Evolutionary conservation across 2,329 filamentous ascomycete species (phyloP), one percentile per base, ranked within the genome.

Genomic region (Apiospora rasikravindrae): DNA sequence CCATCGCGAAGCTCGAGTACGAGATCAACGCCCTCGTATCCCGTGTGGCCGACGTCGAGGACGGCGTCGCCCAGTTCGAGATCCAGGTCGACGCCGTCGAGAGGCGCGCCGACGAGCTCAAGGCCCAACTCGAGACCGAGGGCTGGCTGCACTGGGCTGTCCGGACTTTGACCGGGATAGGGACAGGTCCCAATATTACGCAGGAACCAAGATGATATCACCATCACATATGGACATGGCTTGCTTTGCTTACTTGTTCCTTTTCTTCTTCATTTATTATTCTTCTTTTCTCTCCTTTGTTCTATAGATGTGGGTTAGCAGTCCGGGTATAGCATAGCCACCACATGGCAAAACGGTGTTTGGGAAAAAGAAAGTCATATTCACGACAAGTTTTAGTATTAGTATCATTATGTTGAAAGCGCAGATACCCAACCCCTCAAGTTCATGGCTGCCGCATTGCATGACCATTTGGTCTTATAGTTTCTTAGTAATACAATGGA

Each of bases 1-100:
- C 97, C 51, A 90, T 92, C 2, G 94, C 94, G 26, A 95, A 95
- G 82, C 86, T 98, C 71, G 95, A 98, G 78, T 98, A 98, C 81
- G 96, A 98, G 84, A 92, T 98, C 73, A 90, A 92, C 73, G 90
- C 91, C 22, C 85, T 98, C n/a, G 87, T 91, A 68, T 90, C 91
- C 67, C 94, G 94, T 77, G 92, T 98, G 13, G 88, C 93, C 77
- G 96, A 98, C 78, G 93, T 98, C 11, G 95, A 98, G 78, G 93
- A 94, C 73, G 93, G 93, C 0, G 90, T 97, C 0, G 84, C 84
- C 14, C 92, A 95, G 73, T 97, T 97, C 81, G 93, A 95, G 81
- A 87, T 89, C 68, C 93, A 95, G 80, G 93, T 96, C 1, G 85
- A 88, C 66, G 91, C 94, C 70, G 88, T 94, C 68, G 94, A 93